Conservation (phyloP, 2,329 filamentous ascomycete species). For the Pseudogymnoascus sp. region DNA sequence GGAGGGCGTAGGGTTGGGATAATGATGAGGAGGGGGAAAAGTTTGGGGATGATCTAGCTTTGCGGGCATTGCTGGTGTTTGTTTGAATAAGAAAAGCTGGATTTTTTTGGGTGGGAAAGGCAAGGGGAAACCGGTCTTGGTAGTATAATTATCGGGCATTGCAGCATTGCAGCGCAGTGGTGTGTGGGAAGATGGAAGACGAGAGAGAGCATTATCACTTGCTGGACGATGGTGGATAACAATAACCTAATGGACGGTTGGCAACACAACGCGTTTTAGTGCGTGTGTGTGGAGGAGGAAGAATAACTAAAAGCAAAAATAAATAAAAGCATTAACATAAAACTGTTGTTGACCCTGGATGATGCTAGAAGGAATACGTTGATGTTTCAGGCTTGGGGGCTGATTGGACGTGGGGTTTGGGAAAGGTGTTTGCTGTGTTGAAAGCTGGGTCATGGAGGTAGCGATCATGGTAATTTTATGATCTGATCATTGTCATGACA, state of each 20-base stretch:
- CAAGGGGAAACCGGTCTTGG: not conserved
- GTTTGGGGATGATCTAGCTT: not conserved
- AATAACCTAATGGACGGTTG: not conserved
- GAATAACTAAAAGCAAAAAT: not conserved
- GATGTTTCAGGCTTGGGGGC: not conserved
- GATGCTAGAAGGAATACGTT: not conserved
- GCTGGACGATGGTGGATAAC: conserved; percentile 1
- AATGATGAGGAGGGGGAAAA: not conserved
- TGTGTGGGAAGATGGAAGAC: not conserved
- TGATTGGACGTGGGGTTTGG: not conserved
- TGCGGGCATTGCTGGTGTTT: conserved; percentile 5
- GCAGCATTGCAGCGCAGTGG: not conserved
- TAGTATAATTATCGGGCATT: not conserved
- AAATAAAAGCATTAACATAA: not conserved
- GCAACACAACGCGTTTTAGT: not conserved
- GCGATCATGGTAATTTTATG: too few relatives aligned
- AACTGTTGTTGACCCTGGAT: not conserved
- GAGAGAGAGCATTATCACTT: not conserved
- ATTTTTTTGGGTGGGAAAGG: not conserved
- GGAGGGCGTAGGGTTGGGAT: not conserved
- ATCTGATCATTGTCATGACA: not conserved
- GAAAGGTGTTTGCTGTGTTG: not conserved
- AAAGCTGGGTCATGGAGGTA: not conserved
- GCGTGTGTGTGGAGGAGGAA: not conserved
- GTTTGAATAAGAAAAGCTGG: not conserved